These are phyloP conservation scores for Akanthomyces dipterigenus DNA, from an alignment of 2,329 filamentous ascomycete genomes.

Conservation along the genomic window DNA sequence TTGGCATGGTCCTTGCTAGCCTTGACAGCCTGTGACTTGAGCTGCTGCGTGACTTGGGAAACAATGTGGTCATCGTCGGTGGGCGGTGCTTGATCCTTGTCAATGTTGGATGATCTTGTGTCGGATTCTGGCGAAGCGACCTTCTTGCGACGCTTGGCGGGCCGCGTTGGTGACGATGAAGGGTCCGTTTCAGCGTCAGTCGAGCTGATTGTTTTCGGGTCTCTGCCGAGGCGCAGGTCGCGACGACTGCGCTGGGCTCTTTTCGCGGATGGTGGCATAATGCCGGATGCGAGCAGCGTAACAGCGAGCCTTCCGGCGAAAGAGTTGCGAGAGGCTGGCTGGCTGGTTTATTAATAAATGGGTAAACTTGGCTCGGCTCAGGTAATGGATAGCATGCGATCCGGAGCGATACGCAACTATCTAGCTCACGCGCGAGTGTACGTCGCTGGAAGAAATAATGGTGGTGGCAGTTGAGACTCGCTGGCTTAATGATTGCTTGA, in stretches of 20 bases:
- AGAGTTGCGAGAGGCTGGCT: too few relatives aligned
- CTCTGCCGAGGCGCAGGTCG: slow-evolving; percentile 31
- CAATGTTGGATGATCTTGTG: slow-evolving; percentile 15
- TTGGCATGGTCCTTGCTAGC: slow-evolving; percentile 59
- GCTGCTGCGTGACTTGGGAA: slow-evolving; percentile 47
- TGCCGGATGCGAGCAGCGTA: slow-evolving; percentile 7
- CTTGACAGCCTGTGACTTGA: slow-evolving; percentile 45
- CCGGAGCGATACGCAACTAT: background rate
- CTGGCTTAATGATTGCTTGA: slow-evolving; percentile 3
- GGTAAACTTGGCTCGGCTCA: background rate
- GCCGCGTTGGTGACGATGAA: slow-evolving; percentile 55
- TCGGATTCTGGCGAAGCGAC: slow-evolving; percentile 16
- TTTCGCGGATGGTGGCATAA: slow-evolving; percentile 33
- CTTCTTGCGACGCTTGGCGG: slow-evolving; percentile 60
- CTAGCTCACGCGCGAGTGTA: background rate
- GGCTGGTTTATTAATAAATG: background rate
- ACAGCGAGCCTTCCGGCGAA: background rate
- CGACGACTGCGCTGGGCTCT: slow-evolving; percentile 31
- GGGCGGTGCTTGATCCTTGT: slow-evolving; percentile 30
- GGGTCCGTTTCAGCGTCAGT: slow-evolving; percentile 36
- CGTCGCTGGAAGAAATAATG: background rate
- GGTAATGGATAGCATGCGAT: background rate
- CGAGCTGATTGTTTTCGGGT: slow-evolving; percentile 18
- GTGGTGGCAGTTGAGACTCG: background rate
- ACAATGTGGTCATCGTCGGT: slow-evolving; percentile 51